Evolutionary conservation across 306 rosid genomes (phyloP), one percentile per base, ranked within the genome.

Genomic region (Dryas alaskensis): DNA sequence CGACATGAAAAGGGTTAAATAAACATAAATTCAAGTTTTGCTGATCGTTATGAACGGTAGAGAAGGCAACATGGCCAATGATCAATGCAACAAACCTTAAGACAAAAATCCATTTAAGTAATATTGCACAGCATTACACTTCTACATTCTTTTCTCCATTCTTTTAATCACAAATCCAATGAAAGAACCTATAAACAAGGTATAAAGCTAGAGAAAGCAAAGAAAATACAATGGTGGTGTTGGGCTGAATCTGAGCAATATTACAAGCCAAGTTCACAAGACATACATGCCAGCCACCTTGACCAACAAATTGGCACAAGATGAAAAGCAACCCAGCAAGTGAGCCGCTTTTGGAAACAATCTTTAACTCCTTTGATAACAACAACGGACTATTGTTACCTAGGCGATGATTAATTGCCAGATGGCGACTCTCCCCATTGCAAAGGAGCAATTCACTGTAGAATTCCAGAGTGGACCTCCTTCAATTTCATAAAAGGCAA

Each of bases 101-200:
- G 43, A 31, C 37, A 31, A 31, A 31, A 31, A 31, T 31, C 37
- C 37, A 31, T 31, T 31, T 2, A 31, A 31, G 53, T 19, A 44
- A 2, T 55, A 4, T 2, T 19, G 8, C 46, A 67, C 37, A 10
- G 48, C 67, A 31, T 16, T 16, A 8, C 25, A 44, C 69, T 14
- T 53, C 31, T 19, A 62, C 65, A 31, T 13, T 70, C 65, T 37
- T 40, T 64, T 64, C 58, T 27, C 12, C 37, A 39, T 19, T 55
- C 17, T 48, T 55, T 52, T 45, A 49, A 60, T 60, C 69, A 54
- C 44, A 75, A 47, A 69, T 62, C 37, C 80, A 80, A 69, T 75
- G 5, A 55, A 75, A 60, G 49, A 67, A 63, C 62, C 71, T 79
- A 65, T 73, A n/a, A 53, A 79, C 69, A 72, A 67, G 70, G 44